Conservation (phyloP, 371 early-diverging fungal species). For the Synchytrium microbalum region DNA sequence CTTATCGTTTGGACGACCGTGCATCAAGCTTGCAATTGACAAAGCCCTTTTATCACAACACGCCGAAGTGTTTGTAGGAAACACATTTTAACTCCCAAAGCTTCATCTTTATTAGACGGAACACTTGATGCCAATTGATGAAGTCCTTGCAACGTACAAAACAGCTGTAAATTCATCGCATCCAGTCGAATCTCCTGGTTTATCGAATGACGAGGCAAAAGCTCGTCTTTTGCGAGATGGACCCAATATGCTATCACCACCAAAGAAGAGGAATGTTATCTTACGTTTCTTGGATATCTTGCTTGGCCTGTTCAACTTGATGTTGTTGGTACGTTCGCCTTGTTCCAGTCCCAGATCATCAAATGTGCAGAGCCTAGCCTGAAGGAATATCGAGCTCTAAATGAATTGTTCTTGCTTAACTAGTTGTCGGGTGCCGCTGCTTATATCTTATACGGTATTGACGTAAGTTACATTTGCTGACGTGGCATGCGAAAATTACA, state of each 20-base stretch:
- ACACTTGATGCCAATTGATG: constrained; percentile 63
- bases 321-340: constrained; percentile 74
- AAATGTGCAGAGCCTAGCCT: too few species aligned
- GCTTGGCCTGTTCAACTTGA: constrained; percentile 69
- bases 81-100: too few species aligned
- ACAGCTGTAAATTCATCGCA: constrained; percentile 47
- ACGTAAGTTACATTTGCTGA: too few species aligned
- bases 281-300: constrained; percentile 67
- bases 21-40: too few species aligned
- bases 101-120: too few species aligned
- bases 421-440: constrained; percentile 74
- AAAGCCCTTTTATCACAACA: too few species aligned
- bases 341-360: too few species aligned
- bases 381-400: too few species aligned
- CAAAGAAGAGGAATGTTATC: constrained; percentile 65
- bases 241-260: constrained; percentile 79
- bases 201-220: constrained; percentile 53
- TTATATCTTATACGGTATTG: constrained; percentile 69
- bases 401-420: too few species aligned
- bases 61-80: too few species aligned
- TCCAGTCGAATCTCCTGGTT: constrained; percentile 63
- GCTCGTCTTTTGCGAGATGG: constrained; percentile 59
- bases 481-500: too few species aligned
- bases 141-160: constrained; percentile 52
- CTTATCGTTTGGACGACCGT: too few species aligned